Base-by-base conservation (phyloP, 192 early-diverging fungal species). In the Oehlia diaphana region DNA sequence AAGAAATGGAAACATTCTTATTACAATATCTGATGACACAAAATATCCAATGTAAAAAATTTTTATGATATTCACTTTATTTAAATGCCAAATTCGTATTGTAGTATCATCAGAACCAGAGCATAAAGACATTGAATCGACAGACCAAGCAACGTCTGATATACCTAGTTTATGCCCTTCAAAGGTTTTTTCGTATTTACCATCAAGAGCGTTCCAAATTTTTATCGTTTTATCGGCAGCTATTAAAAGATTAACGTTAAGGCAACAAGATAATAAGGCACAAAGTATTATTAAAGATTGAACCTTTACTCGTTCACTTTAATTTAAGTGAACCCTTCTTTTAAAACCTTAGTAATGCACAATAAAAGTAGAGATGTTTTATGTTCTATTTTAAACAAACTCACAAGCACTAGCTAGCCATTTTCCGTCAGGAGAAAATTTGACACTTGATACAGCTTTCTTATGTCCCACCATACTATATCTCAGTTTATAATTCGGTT, bases 391-490 rank as follows among this genome's bases (percentile, higher is more conserved):
- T 31, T 53, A 37, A 65, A 28, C 39, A 21, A 70, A 85, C 92
- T 88, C 89, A 94, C 94, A 94, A 39, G 91, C 85, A 65, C 94
- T 96, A 62, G 97, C 97, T 37, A 99, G 90, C 96, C 95, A 98
- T 83, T 93, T 92, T 44, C 98, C 98, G 83, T 99, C 96, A 7
- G 98, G 98, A 26, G 97, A 99, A 82, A 97, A 99, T 85, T 99
- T 99, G 16, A 98, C 97, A 69, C 94, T 92, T 0, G 96, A 97
- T 0, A 98, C 92, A 7, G 95, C 93, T 87, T 95, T 97, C 63
- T 94, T 94, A 85, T 99, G 98, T 4, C 98, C 98, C 3, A 93
- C 91, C 44, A 98, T 90, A 33, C 93, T 95, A 82, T 93, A 95
- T 69, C 92, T 95, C 9, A 96, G 86, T 74, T 92, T 87, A 78